Evolutionary conservation across 2,329 filamentous ascomycete genomes (phyloP), one percentile per base, ranked within the genome.

Genomic region (Calonectria leucothoes): DNA sequence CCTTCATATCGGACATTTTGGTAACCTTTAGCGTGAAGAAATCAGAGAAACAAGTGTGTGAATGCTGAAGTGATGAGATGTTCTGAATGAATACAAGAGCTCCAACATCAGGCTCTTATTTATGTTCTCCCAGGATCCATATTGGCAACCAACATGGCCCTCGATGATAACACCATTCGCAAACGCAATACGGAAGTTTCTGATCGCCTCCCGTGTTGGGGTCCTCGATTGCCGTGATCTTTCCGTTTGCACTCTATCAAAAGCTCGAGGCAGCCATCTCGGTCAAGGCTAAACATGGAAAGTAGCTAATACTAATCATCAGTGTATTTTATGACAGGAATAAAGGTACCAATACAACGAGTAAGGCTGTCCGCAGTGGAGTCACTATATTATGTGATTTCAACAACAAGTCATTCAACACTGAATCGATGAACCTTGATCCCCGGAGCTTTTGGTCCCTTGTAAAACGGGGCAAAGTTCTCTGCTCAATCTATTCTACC

Each of bases 1-100:
- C 93, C 80, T 91, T 92, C 82, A 93, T 88, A 82, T 94, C 92
- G 81, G 93, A 94, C 92, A 94, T 94, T 75, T 76, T 87, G 73
- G 80, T 52, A 27, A 39, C 52, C 5, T 8, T 3, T n/a, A 33
- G 11, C n/a, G 37, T n/a, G 31, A 39, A 25, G 25, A 15, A 14
- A 11, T 48, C n/a, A n/a, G n/a, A n/a, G n/a, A n/a, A n/a, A n/a
- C n/a, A n/a, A n/a, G 27, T 45, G 15, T 4, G 23, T 33, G n/a
- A n/a, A 20, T 37, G 33, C 29, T 45, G 20, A 15, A 33, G 20
- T 52, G 69, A 12, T n/a, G 10, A 11, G 45, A 49, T 20, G 20
- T 29, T 12, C 14, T n/a, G n/a, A n/a, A n/a, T n/a, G n/a, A n/a
- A n/a, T n/a, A n/a, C n/a, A n/a, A n/a, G n/a, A n/a, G n/a, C n/a